Evolutionary conservation across 2,329 filamentous ascomycete species (phyloP).

Genomic region (Amauroascus niger): DNA sequence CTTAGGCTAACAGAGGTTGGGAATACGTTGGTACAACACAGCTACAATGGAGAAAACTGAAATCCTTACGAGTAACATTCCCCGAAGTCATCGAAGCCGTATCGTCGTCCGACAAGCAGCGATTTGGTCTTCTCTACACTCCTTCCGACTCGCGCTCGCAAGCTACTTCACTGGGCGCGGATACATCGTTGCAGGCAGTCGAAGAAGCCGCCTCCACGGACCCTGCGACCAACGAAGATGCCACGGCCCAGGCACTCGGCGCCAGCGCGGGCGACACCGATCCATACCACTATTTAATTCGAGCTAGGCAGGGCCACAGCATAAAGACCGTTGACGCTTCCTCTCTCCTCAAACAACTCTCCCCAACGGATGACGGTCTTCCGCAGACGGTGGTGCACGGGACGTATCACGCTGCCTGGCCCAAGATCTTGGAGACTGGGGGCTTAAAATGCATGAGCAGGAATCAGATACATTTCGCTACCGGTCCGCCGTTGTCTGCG

Average conservation of each 20-base stretch:
- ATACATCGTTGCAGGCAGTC: slow-evolving; percentile 5
- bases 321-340: slow-evolving; percentile 63
- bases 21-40: slow-evolving; percentile 22
- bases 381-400: slow-evolving; percentile 70
- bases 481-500: slow-evolving; percentile 50
- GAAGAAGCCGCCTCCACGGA: slow-evolving; percentile 20
- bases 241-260: slow-evolving; percentile 29
- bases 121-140: slow-evolving; percentile 65
- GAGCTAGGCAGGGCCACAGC: slow-evolving; percentile 90
- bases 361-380: slow-evolving; percentile 44
- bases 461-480: slow-evolving; percentile 84
- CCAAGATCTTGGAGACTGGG: slow-evolving; percentile 61
- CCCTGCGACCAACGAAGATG: slow-evolving; percentile 19
- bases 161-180: neutral
- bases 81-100: slow-evolving; percentile 63
- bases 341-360: slow-evolving; percentile 59
- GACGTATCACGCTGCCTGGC: slow-evolving; percentile 75
- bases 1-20: neutral
- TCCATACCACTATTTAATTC: slow-evolving; percentile 68
- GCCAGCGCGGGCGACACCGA: slow-evolving; percentile 36
- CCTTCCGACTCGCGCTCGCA: slow-evolving; percentile 1
- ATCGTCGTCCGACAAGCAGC: slow-evolving; percentile 73
- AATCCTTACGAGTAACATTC: slow-evolving; percentile 62
- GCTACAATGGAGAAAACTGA: slow-evolving; percentile 52
- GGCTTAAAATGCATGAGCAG: slow-evolving; percentile 72